Base-by-base conservation (phyloP, 2,329 filamentous ascomycete genomes). In the Alternaria angustiovoidea region DNA sequence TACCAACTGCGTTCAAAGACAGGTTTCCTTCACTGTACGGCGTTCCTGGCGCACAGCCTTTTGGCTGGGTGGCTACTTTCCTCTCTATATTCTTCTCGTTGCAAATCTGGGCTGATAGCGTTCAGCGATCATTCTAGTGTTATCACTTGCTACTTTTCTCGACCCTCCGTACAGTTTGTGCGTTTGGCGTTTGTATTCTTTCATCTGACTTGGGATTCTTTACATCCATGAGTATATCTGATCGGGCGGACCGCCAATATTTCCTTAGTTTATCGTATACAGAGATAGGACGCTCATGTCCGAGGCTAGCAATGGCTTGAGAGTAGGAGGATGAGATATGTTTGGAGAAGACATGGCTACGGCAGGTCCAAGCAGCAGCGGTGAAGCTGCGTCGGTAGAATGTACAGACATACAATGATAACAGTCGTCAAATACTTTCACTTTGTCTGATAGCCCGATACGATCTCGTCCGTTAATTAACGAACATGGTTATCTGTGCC, bases 81-180 rank as follows among this genome's bases (percentile, higher is more conserved):
- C 39, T 51, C 58, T 61, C 57, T 59, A 54, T 43, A 47, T 59
- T 54, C 26, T 49, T 53, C 61, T 67, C 53, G 65, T 51, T 48
- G 30, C 57, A 67, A 60, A 57, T 57, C 57, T 43, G 67, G 65
- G 65, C 68, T 73, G 66, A 69, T 73, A 75, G 75, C 74, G 73
- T 76, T 69, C 66, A 75, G 74, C 72, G 70, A 64, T 61, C 71
- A 68, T 69, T 72, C 64, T 54, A 61, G 57, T 54, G 22, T 43
- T 60, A 70, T 62, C 55, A 59, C 64, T 58, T 66, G 47, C 26
- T 46, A 57, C 44, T 28, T 57, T 54, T 54, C 34, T 54, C 44
- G 44, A 28, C 34, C 48, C 36, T 52, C 22, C 51, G 38, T 43
- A 42, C 36, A 53, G 30, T 42, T 38, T 36, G 18, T 42, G 51